Conservation (phyloP, 2,329 filamentous ascomycete genomes). For the Alternaria atra region DNA sequence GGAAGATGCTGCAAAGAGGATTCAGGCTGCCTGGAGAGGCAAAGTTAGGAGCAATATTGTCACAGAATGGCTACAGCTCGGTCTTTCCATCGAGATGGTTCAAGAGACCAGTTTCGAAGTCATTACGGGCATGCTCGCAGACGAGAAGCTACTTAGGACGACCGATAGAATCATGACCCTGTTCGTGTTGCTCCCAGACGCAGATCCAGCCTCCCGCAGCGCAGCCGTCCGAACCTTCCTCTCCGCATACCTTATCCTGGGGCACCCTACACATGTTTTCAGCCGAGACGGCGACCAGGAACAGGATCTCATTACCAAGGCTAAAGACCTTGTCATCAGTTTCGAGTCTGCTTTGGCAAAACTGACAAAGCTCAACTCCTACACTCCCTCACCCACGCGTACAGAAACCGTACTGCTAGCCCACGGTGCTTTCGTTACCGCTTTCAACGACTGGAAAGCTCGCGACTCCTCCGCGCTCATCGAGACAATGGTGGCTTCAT, state of each 20-base stretch:
- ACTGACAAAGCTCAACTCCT: conserved; percentile 71
- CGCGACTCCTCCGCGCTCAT: conserved; percentile 80
- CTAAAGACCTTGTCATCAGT: conserved; percentile 77
- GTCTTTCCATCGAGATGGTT: conserved; percentile 75
- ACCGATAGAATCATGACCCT: conserved; percentile 74
- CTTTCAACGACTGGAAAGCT: conserved; percentile 85
- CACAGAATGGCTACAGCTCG: conserved; percentile 71
- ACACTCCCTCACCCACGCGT: conserved; percentile 70
- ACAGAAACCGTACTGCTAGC: conserved; percentile 71
- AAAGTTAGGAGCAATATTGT: conserved; percentile 67
- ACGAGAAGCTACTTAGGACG: conserved; percentile 70
- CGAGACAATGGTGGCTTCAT: conserved; percentile 86
- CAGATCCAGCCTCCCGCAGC: conserved; percentile 70
- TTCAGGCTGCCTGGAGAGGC: conserved; percentile 76
- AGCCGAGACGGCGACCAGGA: conserved; percentile 75
- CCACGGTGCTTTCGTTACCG: conserved; percentile 78
- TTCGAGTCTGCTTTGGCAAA: conserved; percentile 78
- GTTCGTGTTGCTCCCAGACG: conserved; percentile 67
- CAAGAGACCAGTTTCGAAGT: conserved; percentile 76
- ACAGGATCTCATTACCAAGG: conserved; percentile 78
- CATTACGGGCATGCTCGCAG: conserved; percentile 73
- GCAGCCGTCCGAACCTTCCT: conserved; percentile 78
- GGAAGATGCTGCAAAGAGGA: conserved; percentile 69
- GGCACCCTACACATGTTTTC: conserved; percentile 79
- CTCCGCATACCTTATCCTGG: conserved; percentile 80